These are phyloP conservation scores for Auricularia cornea DNA, from an alignment of 768 basidiomycete genomes.

Conservation along the genomic window DNA sequence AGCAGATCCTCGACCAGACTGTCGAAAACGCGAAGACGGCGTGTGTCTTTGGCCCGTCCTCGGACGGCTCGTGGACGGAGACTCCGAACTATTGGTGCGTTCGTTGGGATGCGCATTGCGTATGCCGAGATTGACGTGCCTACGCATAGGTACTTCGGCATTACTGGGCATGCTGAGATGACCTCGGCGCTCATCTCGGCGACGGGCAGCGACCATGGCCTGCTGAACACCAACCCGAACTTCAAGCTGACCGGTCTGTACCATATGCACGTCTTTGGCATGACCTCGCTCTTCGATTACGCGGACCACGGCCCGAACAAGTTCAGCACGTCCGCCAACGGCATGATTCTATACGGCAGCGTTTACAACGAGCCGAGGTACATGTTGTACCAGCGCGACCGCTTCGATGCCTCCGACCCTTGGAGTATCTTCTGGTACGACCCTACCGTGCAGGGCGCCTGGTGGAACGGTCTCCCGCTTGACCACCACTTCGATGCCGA, in stretches of 20 bases:
- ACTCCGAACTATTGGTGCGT: constrained; percentile 88
- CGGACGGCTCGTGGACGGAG: constrained; percentile 89
- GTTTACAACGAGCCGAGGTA: constrained; percentile 65
- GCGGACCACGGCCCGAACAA: constrained; percentile 92
- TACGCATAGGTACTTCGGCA: constrained; percentile 48
- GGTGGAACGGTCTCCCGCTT: constrained; percentile 79
- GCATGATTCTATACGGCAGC: constrained; percentile 68
- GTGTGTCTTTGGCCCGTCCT: constrained; percentile 54
- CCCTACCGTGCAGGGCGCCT: constrained; percentile 72
- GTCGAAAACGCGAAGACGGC: constrained; percentile 67
- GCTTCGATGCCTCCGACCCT: constrained; percentile 58
- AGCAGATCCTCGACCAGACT: constrained; percentile 55
- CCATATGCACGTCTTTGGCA: constrained; percentile 84
- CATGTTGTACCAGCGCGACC: constrained; percentile 87
- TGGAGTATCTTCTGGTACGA: constrained; percentile 92
- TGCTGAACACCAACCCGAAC: constrained; percentile 63
- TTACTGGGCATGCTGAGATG: constrained; percentile 87
- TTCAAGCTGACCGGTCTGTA: constrained; percentile 66
- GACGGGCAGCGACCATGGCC: constrained; percentile 72
- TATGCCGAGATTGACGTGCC: no score
- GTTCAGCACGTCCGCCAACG: constrained; percentile 87
- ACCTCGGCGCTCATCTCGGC: constrained; percentile 71
- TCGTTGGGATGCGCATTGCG: no score
- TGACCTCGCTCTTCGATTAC: constrained; percentile 78
- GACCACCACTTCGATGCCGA: constrained; percentile 73